Conservation (phyloP, 345 rosid species). For the Moricandia arvensis region DNA sequence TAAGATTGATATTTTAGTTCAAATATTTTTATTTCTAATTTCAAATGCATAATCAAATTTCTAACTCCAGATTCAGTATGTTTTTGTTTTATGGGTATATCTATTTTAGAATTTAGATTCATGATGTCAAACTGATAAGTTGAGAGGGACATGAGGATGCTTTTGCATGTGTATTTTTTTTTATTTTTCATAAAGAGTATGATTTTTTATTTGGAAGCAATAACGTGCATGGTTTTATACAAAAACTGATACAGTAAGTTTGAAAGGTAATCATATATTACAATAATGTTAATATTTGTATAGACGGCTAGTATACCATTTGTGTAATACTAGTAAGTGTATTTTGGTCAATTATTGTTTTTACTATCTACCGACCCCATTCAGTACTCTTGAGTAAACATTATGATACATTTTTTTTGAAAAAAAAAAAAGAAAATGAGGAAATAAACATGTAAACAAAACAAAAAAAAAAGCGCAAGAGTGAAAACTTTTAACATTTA, state of each 20-base stretch:
- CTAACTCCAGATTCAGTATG: neutral
- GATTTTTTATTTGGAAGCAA: no score
- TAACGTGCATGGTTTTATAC: neutral
- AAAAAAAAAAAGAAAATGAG: neutral
- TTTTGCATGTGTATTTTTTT: neutral
- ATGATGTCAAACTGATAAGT: neutral
- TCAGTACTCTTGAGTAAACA: constrained; percentile 18
- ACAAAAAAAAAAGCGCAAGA: neutral
- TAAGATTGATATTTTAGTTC: neutral
- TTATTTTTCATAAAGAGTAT: neutral
- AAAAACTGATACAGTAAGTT: neutral
- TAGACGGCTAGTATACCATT: neutral
- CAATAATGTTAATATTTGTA: neutral
- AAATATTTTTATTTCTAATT: neutral
- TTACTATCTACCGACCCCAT: constrained; percentile 23
- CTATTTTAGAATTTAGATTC: neutral
- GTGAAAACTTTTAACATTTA: constrained; percentile 14
- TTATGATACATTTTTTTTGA: constrained; percentile 9
- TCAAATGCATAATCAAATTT: neutral
- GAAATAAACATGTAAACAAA: no score
- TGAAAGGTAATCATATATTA: neutral
- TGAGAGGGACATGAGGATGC: neutral
- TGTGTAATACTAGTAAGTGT: neutral
- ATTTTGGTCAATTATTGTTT: constrained; percentile 15
- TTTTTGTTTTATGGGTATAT: neutral